Evolutionary conservation across 768 basidiomycete species (phyloP), one percentile per base, ranked within the genome.

Genomic region (Pleurotus djamor): DNA sequence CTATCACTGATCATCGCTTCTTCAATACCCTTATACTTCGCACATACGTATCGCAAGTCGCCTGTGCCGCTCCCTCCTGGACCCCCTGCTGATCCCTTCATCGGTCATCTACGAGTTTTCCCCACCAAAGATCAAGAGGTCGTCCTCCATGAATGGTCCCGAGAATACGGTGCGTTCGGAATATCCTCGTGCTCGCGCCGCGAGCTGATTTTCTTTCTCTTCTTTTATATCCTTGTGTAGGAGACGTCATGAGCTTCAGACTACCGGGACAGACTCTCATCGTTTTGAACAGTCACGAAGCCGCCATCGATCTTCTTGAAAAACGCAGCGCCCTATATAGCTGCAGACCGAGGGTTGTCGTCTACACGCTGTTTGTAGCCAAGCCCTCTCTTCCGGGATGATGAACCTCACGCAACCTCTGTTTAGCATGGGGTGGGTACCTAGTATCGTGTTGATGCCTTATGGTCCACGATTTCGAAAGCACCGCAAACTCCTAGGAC

Each of bases 221-320:
- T 10, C 35, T 9, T 33, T n/a, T 8, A 41, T 10, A 9, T 9
- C 38, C 9, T 41, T 41, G 9, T 37, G n/a, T 1, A 70, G 68
- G 35, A 58, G 68, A 52, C 49, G 60, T 57, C 57, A 62, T 58
- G 50, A 64, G 68, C 28, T 59, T 70, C 1, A 13, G 65, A 13
- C 47, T 68, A n/a, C 62, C 65, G 4, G 70, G 69, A 10, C 55
- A 45, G 37, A 50, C 63, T 1, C 63, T 70, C n/a, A 60, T 73
- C 17, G 54, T 73, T 5, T 28, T 81, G 52, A 77, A 77, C 58
- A 72, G 71, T 9, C 47, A 58, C 1, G 57, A 77, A 45, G 69
- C 73, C 8, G 76, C 74, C 1, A 61, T 62, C 13, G 79, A 81
- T 8, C 70, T 81, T 12, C 68, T 80, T 12, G 79, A 80, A 38